Base-by-base conservation (phyloP, 192 early-diverging fungal genomes). In the Geranomyces michiganensis region DNA sequence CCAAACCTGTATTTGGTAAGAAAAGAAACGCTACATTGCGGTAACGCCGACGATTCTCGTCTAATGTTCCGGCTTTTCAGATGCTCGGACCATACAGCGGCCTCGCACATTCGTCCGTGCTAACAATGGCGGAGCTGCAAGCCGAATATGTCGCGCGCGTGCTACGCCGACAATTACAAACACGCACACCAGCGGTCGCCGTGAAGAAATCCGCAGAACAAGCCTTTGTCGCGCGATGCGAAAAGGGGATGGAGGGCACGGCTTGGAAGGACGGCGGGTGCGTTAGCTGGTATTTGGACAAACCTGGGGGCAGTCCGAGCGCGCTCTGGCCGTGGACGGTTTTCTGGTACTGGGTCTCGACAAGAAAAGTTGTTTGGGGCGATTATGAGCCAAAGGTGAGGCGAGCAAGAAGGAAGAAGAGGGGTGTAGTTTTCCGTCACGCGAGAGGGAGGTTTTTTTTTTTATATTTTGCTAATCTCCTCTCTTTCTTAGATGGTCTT, bases 81-180 rank as follows among this genome's bases (percentile, higher is more conserved):
- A 62, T 87, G 72, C 76, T 85, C 15, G 87, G 87, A 43, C 84
- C 86, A 26, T 62, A 79, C 66, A 73, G 78, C 47, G 84, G 78
- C 13, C 64, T 87, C 1, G 84, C 82, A n/a, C 87, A 87, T 46
- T 78, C 79, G 31, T 81, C 79, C 48, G 77, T 87, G 21, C 43
- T 87, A 17, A 74, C 74, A 51, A 83, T 84, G 74, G 76, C 85
- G 29, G 87, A 88, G 67, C 77, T 60, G 0, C 84, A 84, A 63
- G 78, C 84, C 15, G 77, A 85, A 19, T 79, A 79, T 44, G 79
- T 79, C 2, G 65, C 81, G 32, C 55, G 81, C 26, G 63, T 68
- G 21, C 76, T 88, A 17, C 66, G 70, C 15, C 46, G 76, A 26
- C 81, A 82, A 67, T 76, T 84, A 24, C 66, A 61, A 12, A 81